Evolutionary conservation across 202 grass and related monocot species (phyloP), one percentile per base, ranked within the genome.

Genomic region (Bolboschoenoplectus hybrid): DNA sequence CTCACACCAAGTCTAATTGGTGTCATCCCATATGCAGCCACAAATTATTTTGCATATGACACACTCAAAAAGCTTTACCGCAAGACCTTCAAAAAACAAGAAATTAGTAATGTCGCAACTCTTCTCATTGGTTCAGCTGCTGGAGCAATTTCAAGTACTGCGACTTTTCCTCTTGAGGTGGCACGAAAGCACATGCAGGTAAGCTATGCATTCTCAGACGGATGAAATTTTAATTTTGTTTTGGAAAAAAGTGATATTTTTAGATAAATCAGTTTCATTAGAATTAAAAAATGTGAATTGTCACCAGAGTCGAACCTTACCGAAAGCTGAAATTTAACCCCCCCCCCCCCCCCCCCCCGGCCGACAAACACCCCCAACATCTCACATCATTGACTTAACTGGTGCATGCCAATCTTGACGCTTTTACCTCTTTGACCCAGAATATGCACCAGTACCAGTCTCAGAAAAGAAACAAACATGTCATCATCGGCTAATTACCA

Each of bases 121-220:
- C 90, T 98, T 66, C 70, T 98, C 47, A 98, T 98, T 9, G 97
- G 97, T 3, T 98, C 97, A 3, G 80, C 90, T 45, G 93, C 97
- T 67, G 93, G 97, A 74, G 93, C 97, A 8, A 94, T 98, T 63
- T 98, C 97, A 3, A 92, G 91, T 80, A 89, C 89, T 6, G 89
- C 93, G 7, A 98, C 97, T 34, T 98, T 98, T 83, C 93, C 93
- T 61, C 93, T 98, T 0, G 97, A 98, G 85, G 93, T 98, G 36
- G 97, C 97, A 20, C 89, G 93, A 51, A 96, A 98, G 82, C 97
- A 98, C 85, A 96, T 98, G 97, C 97, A 98, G 75, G 76, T 80
- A 62, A 14, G 46, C 19, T 75, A 1, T 39, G 55, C 76, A 44
- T 80, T 20, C 52, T 52, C 19, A 35, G 19, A 74, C 46, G 52